phyloP scores from a whole-genome alignment of 352 stramenopile genomes.

The Phytophthora sansomeana region DNA sequence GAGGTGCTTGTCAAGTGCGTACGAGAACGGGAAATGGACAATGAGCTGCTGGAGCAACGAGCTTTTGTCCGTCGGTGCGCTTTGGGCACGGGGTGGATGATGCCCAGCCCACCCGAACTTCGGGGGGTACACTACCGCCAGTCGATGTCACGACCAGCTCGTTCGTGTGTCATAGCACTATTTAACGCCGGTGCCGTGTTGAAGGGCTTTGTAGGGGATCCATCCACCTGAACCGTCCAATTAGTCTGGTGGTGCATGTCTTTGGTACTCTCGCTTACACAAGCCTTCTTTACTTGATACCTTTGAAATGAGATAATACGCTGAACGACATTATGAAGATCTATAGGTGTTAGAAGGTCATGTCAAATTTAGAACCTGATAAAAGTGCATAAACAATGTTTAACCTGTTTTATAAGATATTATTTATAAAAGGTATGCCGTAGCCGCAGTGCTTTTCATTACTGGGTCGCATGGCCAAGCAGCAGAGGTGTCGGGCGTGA shows the following conservation, averaged over 20 bases:
- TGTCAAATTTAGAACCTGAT: no score
- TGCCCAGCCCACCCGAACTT: slow-evolving; percentile 13
- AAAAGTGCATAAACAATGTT: no score
- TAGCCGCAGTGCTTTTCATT: slow-evolving; percentile 17
- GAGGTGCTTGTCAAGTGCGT: slow-evolving; percentile 10
- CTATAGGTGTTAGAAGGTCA: no score
- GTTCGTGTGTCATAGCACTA: slow-evolving; percentile 29
- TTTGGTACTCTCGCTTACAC: slow-evolving; percentile 4
- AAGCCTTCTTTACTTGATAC: no score
- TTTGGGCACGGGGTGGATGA: slow-evolving; percentile 17
- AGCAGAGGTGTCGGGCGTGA: slow-evolving; percentile 20
- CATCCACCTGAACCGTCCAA: slow-evolving; percentile 29
- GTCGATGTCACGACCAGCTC: slow-evolving; percentile 34
- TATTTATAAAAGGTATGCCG: no score
- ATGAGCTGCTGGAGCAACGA: slow-evolving; percentile 21
- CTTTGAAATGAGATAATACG: no score
- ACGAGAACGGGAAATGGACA: slow-evolving; percentile 37
- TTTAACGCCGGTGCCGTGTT: slow-evolving; percentile 29
- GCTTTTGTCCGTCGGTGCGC: neutral
- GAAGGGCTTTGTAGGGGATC: slow-evolving; percentile 20
- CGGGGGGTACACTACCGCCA: slow-evolving; percentile 24
- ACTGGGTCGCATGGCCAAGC: slow-evolving; percentile 36
- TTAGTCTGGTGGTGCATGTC: slow-evolving; percentile 25
- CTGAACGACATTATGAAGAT: no score
- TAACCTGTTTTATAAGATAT: no score